phyloP scores from a whole-genome alignment of 768 basidiomycete species.

The Amanita inopinata region DNA sequence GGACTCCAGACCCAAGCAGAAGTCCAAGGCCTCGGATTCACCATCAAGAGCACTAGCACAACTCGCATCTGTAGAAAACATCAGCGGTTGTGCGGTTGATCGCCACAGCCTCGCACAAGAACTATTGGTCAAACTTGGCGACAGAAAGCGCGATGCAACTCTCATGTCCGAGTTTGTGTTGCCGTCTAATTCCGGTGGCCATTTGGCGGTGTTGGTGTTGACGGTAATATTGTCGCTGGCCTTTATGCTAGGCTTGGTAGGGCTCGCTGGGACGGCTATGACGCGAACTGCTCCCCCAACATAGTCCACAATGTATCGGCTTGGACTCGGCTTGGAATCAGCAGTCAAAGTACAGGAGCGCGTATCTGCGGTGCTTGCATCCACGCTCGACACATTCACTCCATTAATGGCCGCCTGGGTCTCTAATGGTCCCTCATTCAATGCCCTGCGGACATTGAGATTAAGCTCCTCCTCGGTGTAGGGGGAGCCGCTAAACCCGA shows the following conservation, averaged over 20 bases:
- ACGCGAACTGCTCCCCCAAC: neutral
- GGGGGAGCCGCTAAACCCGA: neutral
- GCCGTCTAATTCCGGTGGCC: too few relatives aligned
- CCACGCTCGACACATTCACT: neutral
- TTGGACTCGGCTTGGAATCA: neutral
- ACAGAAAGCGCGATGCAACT: neutral
- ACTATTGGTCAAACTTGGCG: neutral
- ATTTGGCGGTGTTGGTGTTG: too few relatives aligned
- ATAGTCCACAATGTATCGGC: constrained; percentile 4
- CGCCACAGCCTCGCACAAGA: constrained; percentile 5
- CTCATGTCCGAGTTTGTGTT: neutral
- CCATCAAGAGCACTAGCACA: constrained; percentile 1
- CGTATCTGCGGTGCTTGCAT: neutral
- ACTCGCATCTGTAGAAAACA: constrained; percentile 5
- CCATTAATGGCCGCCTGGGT: too few relatives aligned
- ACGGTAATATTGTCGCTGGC: neutral
- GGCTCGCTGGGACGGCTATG: neutral
- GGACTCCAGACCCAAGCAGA: neutral
- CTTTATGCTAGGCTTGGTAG: neutral
- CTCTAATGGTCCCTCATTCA: constrained; percentile 6
- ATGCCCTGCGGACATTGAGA: constrained; percentile 4
- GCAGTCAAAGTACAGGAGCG: neutral
- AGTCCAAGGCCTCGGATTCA: neutral
- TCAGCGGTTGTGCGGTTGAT: neutral
- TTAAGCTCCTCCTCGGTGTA: constrained; percentile 7